phyloP scores from a whole-genome alignment of 805 yeast species.

The Barnettozyma siamensis region DNA sequence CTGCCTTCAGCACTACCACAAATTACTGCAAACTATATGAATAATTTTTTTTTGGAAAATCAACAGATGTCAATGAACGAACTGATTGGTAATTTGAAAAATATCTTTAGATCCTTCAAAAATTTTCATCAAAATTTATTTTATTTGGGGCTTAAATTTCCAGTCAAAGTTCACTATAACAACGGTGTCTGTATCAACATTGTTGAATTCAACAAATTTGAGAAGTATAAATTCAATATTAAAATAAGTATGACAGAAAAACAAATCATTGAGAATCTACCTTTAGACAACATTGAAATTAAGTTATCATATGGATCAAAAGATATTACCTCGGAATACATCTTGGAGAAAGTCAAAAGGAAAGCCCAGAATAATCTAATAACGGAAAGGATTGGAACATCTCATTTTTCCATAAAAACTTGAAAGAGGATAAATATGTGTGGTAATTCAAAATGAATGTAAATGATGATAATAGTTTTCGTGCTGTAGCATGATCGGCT shows the following conservation, averaged over 20 bases:
- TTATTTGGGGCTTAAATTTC: constrained; percentile 15
- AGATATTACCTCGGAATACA: constrained; percentile 2
- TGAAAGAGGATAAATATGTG: too few species aligned
- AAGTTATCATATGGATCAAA: constrained; percentile 15
- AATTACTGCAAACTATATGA: constrained; percentile 9
- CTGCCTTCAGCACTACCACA: constrained; percentile 8
- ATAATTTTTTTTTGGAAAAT: constrained; percentile 2
- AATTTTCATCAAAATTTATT: constrained; percentile 15
- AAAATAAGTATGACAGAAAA: constrained; percentile 10
- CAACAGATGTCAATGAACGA: background rate
- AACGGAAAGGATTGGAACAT: background rate
- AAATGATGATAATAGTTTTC: too few species aligned
- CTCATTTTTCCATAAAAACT: too few species aligned
- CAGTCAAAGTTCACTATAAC: constrained; percentile 4
- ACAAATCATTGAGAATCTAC: constrained; percentile 5
- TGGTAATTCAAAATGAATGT: too few species aligned
- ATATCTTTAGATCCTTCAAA: constrained; percentile 2
- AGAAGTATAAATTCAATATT: constrained; percentile 16
- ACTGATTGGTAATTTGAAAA: constrained; percentile 7
- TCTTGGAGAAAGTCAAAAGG: constrained; percentile 5
- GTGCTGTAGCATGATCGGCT: too few species aligned
- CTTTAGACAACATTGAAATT: constrained; percentile 1
- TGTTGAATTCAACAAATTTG: constrained; percentile 13
- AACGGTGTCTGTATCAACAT: constrained; percentile 12
- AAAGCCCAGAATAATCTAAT: constrained; percentile 1